Evolutionary conservation across 768 basidiomycete genomes (phyloP).

Genomic region (Amanita subjunquillea): DNA sequence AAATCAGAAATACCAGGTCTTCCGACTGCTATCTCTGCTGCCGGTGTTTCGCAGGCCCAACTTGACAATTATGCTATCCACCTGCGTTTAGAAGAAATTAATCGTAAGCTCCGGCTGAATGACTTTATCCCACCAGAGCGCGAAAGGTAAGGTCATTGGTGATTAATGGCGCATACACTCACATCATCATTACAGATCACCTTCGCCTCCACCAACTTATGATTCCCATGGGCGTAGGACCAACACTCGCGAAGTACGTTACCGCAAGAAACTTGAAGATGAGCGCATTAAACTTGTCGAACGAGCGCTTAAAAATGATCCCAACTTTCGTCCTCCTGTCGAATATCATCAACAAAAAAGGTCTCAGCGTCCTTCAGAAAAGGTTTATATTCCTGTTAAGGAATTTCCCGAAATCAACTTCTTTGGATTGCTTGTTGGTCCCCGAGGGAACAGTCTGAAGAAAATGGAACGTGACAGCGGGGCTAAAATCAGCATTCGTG

Average conservation of each 20-base stretch:
- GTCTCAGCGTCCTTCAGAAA: slow-evolving; percentile 88
- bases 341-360: slow-evolving; percentile 96
- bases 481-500: slow-evolving; percentile 96
- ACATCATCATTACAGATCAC: slow-evolving; percentile 45
- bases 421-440: slow-evolving; percentile 95
- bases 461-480: slow-evolving; percentile 98
- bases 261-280: slow-evolving; percentile 90
- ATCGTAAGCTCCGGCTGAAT: slow-evolving; percentile 85
- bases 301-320: slow-evolving; percentile 94
- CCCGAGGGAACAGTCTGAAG: slow-evolving; percentile 97
- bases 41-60: slow-evolving; percentile 90
- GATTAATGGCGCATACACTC: slow-evolving; percentile 16
- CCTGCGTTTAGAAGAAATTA: slow-evolving; percentile 93
- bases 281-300: slow-evolving; percentile 91
- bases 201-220: slow-evolving; percentile 95
- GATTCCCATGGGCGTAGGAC: slow-evolving; percentile 96
- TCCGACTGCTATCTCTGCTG: slow-evolving; percentile 88
- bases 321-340: slow-evolving; percentile 93
- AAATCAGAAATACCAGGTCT: slow-evolving; percentile 86
- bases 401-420: slow-evolving; percentile 99
- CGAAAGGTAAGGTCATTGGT: slow-evolving; percentile 51
- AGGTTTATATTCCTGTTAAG: slow-evolving; percentile 99
- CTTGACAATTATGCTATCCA: slow-evolving; percentile 98
- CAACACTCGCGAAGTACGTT: slow-evolving; percentile 97
- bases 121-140: slow-evolving; percentile 94